These are phyloP conservation scores for Dioszegia aurantiaca DNA, from an alignment of 768 basidiomycete species.

Conservation along the genomic window DNA sequence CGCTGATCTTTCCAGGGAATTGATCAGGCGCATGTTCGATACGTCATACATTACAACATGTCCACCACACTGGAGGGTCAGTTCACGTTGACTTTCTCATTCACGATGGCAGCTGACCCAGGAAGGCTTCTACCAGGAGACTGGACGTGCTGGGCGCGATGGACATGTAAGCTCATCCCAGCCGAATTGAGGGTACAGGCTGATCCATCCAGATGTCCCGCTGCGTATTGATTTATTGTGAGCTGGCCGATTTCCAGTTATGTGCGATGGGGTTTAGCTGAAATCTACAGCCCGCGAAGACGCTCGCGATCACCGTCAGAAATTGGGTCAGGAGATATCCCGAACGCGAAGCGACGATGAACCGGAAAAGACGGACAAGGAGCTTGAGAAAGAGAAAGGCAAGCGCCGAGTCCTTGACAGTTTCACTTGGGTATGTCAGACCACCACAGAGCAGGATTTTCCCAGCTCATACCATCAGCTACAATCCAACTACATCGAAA, in stretches of 20 bases:
- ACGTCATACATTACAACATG: conserved; percentile 53
- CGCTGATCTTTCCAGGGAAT: conserved; percentile 40
- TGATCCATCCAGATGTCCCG: conserved; percentile 39
- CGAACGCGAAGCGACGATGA: conserved; percentile 5
- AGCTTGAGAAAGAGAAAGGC: conserved; percentile 26
- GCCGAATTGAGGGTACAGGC: background rate
- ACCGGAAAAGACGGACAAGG: conserved; percentile 20
- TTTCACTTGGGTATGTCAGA: conserved; percentile 44
- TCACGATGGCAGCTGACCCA: too few species aligned
- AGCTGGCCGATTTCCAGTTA: conserved; percentile 12
- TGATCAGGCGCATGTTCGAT: conserved; percentile 52
- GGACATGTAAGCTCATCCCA: conserved; percentile 39
- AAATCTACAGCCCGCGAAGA: conserved; percentile 50
- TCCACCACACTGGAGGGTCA: conserved; percentile 50
- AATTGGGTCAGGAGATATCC: conserved; percentile 32
- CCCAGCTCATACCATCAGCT: conserved; percentile 28
- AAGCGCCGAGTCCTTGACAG: conserved; percentile 39
- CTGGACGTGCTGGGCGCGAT: conserved; percentile 52
- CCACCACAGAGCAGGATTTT: background rate
- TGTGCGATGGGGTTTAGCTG: too few species aligned
- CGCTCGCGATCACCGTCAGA: conserved; percentile 33
- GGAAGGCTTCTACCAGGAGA: conserved; percentile 52
- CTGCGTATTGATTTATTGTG: conserved; percentile 52
- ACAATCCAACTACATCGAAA: conserved; percentile 48
- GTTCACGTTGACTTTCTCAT: too few species aligned